phyloP scores from a whole-genome alignment of 768 basidiomycete genomes.

The Glaciozyma martinii region DNA sequence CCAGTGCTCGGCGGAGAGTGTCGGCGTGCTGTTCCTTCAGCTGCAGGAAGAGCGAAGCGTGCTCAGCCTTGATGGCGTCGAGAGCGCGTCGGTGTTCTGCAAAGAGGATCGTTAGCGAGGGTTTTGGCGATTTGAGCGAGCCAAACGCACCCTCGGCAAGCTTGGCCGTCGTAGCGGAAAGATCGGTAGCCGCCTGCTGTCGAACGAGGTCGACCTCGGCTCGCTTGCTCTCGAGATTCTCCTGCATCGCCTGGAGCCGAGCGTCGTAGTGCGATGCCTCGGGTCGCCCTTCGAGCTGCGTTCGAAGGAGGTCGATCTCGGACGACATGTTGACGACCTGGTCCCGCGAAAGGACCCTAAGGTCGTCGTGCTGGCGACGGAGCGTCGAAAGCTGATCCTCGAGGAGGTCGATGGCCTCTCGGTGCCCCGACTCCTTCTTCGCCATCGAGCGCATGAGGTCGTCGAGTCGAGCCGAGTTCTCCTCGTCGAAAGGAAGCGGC shows the following conservation, averaged over 20 bases:
- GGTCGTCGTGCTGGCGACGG: constrained; percentile 71
- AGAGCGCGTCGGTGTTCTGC: constrained; percentile 19
- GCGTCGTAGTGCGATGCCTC: constrained; percentile 11
- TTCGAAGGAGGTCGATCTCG: constrained; percentile 38
- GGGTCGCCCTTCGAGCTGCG: constrained; percentile 59
- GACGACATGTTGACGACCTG: constrained; percentile 86
- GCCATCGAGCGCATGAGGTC: constrained; percentile 98
- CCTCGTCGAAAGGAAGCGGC: background rate
- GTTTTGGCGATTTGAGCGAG: background rate
- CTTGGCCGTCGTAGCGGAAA: constrained; percentile 30
- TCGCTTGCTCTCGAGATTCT: constrained; percentile 1
- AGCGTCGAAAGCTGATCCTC: constrained; percentile 51
- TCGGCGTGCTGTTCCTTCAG: constrained; percentile 8
- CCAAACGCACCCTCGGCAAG: constrained; percentile 17
- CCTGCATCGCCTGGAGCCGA: constrained; percentile 4
- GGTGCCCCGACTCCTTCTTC: constrained; percentile 85
- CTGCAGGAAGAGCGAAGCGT: constrained; percentile 32
- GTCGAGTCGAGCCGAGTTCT: constrained; percentile 52
- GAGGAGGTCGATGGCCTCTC: constrained; percentile 65
- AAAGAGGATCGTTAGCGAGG: background rate
- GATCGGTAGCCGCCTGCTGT: background rate
- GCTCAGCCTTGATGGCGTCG: constrained; percentile 44
- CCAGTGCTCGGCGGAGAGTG: constrained; percentile 54
- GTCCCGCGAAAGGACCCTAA: constrained; percentile 69
- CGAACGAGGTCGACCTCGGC: constrained; percentile 1